Evolutionary conservation across 805 yeast species (phyloP), one percentile per base, ranked within the genome.

Genomic region (Hanseniaspora pseudoguilliermondii): DNA sequence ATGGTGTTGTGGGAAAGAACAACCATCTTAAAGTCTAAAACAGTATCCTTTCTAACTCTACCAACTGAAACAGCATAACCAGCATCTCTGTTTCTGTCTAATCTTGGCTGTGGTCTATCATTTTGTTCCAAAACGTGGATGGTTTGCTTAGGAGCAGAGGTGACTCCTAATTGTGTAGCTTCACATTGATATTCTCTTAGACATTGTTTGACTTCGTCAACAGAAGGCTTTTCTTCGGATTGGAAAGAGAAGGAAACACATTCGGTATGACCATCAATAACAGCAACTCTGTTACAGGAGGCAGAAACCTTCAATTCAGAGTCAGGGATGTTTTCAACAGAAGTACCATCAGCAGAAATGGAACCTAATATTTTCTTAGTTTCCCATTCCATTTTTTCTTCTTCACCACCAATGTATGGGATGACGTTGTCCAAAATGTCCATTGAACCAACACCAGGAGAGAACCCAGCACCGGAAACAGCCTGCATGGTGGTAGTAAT

Each of bases 331-430:
- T 81, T 71, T 16, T 75, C 74, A 61, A 87, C 79, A 23, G 79
- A 80, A 54, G 74, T 67, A 46, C 81, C 82, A 47, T 74, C 76
- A 0, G 63, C 65, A 54, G 80, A 75, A 39, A 82, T 64, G 36
- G 66, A 60, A 60, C 96, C 97, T 64, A 93, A 77, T 61, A 93
- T 93, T 75, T 93, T 93, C 68, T 87, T 86, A 55, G 97, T 89
- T 75, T 93, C 98, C 95, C 95, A 89, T 73, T 93, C 98, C 64
- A 93, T 87, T 74, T 93, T 93, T 63, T 93, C 98, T 73, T 93
- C 98, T 73, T 93, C 98, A 47, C 97, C 97, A 61, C 89, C 76
- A 66, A 93, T 93, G 77, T 75, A 93, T 43, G 98, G 98, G 56
- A 93, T 88, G 62, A 93, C 78, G 73, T 93, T 93, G 72, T 93